Base-by-base conservation (phyloP, 352 stramenopile species). In the Phytopythium delawarense region DNA sequence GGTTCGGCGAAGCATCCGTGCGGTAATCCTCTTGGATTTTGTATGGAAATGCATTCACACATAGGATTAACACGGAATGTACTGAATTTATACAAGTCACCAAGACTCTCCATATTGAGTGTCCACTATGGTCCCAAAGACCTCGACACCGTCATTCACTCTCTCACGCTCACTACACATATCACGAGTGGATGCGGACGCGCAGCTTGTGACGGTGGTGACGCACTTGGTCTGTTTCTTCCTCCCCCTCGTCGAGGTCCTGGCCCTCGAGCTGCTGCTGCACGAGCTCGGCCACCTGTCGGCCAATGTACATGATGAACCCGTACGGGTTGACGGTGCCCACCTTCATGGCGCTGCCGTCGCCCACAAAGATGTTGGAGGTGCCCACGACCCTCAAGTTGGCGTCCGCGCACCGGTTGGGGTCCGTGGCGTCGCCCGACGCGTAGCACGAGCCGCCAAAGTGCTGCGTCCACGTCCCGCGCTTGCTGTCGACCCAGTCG, bases 301-400 rank as follows among this genome's bases (percentile, higher is more conserved):
- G 62, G 0, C 75, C 70, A n/a, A 78, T 76, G 61, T 81, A 78
- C 75, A 84, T 84, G 11, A 79, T 63, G 46, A 84, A 81, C 8
- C 56, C 75, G 56, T 76, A 81, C 49, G 67, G 72, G 62, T 84
- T 84, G 42, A 79, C 72, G 2, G 72, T 81, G 30, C 72, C 72
- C 50, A 74, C 70, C 54, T 79, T 79, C 72, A 84, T 84, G 39
- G 75, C 55, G 34, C 70, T 79, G 42, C 66, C 67, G 37, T 83
- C 75, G 34, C 66, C 69, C 45, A 83, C 58, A 53, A 71, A 79
- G 18, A 81, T 45, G 57, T 79, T 81, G 9, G 62, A 63, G 13
- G 72, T 76, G 39, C 75, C 75, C 11, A 81, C 44, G 50, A 81
- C 75, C 34, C 55, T 49, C 45, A 83, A 66, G 25, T 39, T 61